phyloP scores from a whole-genome alignment of 805 yeast species.

The Candida hispaniensis region DNA sequence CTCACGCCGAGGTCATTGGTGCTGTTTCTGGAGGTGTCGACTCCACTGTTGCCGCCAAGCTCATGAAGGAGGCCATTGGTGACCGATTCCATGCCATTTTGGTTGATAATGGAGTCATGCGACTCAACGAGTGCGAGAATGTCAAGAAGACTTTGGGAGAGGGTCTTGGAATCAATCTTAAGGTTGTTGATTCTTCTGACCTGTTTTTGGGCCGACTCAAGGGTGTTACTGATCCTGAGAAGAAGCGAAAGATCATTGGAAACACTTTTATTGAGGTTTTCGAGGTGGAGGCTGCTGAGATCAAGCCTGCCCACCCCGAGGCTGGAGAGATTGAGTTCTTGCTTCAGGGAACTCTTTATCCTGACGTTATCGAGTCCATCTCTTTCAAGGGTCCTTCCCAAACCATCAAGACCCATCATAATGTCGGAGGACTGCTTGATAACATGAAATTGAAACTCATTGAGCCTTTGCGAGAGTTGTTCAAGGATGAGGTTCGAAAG shows the following conservation, averaged over 20 bases:
- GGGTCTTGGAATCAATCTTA: conserved; percentile 89
- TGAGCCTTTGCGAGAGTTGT: conserved; percentile 96
- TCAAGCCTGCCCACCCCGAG: conserved; percentile 58
- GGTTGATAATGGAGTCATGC: conserved; percentile 96
- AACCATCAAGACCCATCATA: conserved; percentile 98
- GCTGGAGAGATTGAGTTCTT: conserved; percentile 87
- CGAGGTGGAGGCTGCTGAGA: conserved; percentile 88
- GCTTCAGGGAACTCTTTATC: conserved; percentile 95
- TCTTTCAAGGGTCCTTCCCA: conserved; percentile 99
- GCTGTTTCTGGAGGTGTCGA: conserved; percentile 99
- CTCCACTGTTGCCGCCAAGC: conserved; percentile 97
- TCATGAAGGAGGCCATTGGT: conserved; percentile 97
- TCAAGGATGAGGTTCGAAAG: conserved; percentile 97
- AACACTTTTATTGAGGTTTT: conserved; percentile 95
- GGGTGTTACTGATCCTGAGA: conserved; percentile 97
- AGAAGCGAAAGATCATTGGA: conserved; percentile 97
- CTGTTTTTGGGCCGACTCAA: conserved; percentile 75
- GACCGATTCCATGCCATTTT: conserved; percentile 96
- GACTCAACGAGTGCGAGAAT: conserved; percentile 80
- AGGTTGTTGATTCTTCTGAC: conserved; percentile 89
- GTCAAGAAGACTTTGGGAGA: conserved; percentile 84
- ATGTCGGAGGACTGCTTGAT: conserved; percentile 95
- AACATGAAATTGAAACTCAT: conserved; percentile 97
- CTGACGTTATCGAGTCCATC: conserved; percentile 96
- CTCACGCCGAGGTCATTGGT: conserved; percentile 97